Evolutionary conservation across 2,329 filamentous ascomycete species (phyloP), one percentile per base, ranked within the genome.

Genomic region (Gyromitra esculenta): DNA sequence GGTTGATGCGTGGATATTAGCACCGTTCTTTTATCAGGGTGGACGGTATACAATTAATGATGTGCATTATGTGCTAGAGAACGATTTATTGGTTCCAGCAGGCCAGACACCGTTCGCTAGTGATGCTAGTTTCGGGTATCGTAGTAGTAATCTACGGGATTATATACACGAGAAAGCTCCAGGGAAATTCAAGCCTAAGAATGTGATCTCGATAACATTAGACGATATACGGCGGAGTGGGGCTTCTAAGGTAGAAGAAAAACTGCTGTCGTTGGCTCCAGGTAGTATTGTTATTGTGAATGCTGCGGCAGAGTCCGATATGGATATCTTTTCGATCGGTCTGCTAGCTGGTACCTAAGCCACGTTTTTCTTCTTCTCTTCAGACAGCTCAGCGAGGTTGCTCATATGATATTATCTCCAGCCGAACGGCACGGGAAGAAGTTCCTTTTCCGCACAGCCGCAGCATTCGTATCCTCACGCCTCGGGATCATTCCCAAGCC

Each of bases 131-230:
- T 73, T 73, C 25, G 63, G 70, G 43, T 73, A 67, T 35, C 21
- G 31, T n/a, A 60, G 41, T 5, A 73, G 70, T 39, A 54, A 37
- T 18, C 13, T 73, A n/a, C 31, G 43, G 15, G 70, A 73, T 39
- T 73, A 60, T 31, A 67, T 73, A n/a, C 41, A 52, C n/a, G 70
- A 73, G 43, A 73, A 73, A 18, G 70, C 70, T 1, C 70, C 70
- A 15, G 70, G 25, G 8, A 60, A 35, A 18, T 73, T 66, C 39
- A 60, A 62, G 35, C 13, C 54, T 2, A 31, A 62, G 18, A 39
- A 59, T n/a, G 64, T 73, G 1, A 52, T 67, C 2, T 66, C 64
- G 7, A 39, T 73, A 54, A 41, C 52, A 25, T 15, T 73, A 35
- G 43, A 60, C 11, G 70, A 67, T 31, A 67, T 60, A 11, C 62